Percentiles rank a stretch among this genome's conserved stretches.
These are phyloP conservation scores for Funneliformis geosporum DNA, from an alignment of 192 early-diverging fungal genomes.

Conservation along the genomic window DNA sequence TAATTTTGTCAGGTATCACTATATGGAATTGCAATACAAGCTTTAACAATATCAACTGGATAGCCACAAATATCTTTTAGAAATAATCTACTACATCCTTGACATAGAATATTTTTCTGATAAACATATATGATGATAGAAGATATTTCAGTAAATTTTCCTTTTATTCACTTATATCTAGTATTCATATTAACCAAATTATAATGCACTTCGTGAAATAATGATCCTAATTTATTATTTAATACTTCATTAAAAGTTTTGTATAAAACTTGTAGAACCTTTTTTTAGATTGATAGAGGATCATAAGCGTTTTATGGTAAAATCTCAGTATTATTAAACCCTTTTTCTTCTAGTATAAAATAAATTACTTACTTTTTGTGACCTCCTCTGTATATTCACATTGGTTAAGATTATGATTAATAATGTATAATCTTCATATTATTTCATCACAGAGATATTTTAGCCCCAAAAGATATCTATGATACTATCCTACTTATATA, in stretches of 20 bases:
- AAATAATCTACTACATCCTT: slow-evolving; percentile 1
- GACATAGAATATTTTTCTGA: neutral
- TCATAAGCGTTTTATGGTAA: neutral
- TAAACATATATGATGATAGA: slow-evolving; percentile 1
- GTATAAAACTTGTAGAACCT: neutral
- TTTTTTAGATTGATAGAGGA: neutral
- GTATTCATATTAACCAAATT: neutral
- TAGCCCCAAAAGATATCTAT: too few relatives aligned
- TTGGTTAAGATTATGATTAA: too few relatives aligned
- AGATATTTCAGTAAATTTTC: neutral
- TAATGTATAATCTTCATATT: too few relatives aligned
- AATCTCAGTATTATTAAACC: neutral
- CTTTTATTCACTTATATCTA: neutral
- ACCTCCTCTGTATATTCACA: too few relatives aligned
- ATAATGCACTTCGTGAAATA: slow-evolving; percentile 2
- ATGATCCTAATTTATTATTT: slow-evolving; percentile 3
- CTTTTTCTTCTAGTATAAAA: slow-evolving; percentile 14
- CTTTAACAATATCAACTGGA: neutral
- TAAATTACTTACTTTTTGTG: slow-evolving; percentile 1
- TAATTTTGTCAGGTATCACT: too few relatives aligned
- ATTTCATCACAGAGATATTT: too few relatives aligned
- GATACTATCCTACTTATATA: too few relatives aligned
- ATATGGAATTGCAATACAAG: slow-evolving; percentile 8
- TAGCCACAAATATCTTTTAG: neutral
- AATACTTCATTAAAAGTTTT: neutral